Base-by-base conservation (phyloP, 1,284 basidiomycete species). In the Macrocystidia cucumis region DNA sequence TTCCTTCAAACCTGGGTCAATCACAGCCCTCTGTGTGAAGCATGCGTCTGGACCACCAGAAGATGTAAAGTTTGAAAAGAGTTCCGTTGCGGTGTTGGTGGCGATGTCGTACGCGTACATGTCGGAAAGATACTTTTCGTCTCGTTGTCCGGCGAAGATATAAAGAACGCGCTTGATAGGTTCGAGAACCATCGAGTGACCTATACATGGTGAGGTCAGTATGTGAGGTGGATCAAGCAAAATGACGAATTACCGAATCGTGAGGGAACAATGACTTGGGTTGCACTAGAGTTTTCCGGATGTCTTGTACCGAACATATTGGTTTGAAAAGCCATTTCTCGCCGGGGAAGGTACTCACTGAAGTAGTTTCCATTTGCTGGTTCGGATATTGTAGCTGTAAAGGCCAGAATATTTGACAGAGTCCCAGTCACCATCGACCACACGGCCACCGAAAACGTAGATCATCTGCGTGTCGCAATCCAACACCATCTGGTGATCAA, bases 401-500 rank as follows among this genome's bases (percentile, higher is more conserved):
- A 88, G 49, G 2, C 80, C 82, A 8, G 80, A 75, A 45, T 77
- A 84, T 42, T 76, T 80, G 27, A 61, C 48, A 1, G 58, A 52
- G 11, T 71, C 62, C 66, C 68, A 71, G 19, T 80, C 67, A 4
- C 69, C 73, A 43, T 84, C 78, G 13, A 81, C 72, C 5, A 88
- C 64, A 6, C 80, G 71, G 2, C 88, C 88, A 7, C 88, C 88
- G 44, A 80, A 85, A 7, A 89, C 74, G 44, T 88, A 91, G 12
- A 91, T 53, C 9, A 78, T 68, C 51, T 86, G 83, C 1, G 70
- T 60, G 11, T 83, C 78, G 17, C 69, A 68, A 47, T 90, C 86
- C 43, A 90, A 74, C 24, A 67, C 76, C 74, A 91, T 83, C 51
- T 87, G 82, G 49, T 89, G 87, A 52, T 90, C 87, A 46, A 78